phyloP scores from a whole-genome alignment of 2,329 filamentous ascomycete genomes.

The Fusarium anguioides region DNA sequence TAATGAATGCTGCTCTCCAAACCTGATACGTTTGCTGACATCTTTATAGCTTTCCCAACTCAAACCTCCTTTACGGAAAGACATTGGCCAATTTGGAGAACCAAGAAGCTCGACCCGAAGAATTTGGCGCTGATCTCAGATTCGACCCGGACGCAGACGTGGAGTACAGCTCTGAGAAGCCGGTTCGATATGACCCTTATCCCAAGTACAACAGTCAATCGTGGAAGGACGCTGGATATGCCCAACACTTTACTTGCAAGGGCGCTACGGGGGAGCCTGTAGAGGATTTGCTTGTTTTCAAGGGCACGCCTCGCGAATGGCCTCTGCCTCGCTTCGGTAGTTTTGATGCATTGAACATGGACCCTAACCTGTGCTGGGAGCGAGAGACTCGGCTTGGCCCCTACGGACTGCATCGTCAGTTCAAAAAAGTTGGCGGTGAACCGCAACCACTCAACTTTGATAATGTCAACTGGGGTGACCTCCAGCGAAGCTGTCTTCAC shows the following conservation, averaged over 20 bases:
- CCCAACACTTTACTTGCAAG: conserved; percentile 71
- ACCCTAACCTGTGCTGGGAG: conserved; percentile 74
- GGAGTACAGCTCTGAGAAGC: conserved; percentile 58
- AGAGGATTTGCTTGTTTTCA: conserved; percentile 73
- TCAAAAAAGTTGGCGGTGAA: conserved; percentile 57
- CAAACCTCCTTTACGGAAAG: conserved; percentile 67
- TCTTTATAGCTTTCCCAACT: conserved; percentile 53
- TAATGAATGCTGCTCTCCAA: conserved; percentile 20
- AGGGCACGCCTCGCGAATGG: conserved; percentile 68
- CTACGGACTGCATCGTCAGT: conserved; percentile 67
- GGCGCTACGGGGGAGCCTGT: conserved; percentile 70
- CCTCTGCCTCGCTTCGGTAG: conserved; percentile 72
- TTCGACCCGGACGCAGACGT: conserved; percentile 50
- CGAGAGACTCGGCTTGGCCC: conserved; percentile 75
- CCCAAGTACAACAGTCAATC: conserved; percentile 73
- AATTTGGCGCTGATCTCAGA: conserved; percentile 47
- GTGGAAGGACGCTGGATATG: conserved; percentile 68
- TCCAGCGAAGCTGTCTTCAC: conserved; percentile 74
- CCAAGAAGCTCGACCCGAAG: conserved; percentile 52
- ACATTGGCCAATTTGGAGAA: conserved; percentile 61
- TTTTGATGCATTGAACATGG: conserved; percentile 68
- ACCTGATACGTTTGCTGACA: conserved; percentile 38
- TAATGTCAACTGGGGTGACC: conserved; percentile 74
- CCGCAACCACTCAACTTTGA: conserved; percentile 66
- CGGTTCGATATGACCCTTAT: conserved; percentile 75